phyloP scores from a whole-genome alignment of 2,329 filamentous ascomycete genomes.

The Fusarium equiseti region DNA sequence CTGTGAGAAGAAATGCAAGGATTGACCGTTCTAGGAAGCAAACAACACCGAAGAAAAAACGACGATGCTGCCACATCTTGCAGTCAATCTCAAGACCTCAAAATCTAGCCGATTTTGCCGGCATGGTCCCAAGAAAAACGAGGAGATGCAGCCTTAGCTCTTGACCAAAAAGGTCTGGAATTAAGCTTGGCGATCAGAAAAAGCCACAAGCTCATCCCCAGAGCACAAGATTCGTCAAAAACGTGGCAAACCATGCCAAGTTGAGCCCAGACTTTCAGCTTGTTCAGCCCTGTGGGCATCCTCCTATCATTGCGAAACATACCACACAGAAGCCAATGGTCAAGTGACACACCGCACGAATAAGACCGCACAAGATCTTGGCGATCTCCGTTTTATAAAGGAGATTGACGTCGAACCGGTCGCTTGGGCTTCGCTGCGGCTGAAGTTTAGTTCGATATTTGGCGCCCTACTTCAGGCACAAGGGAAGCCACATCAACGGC shows the following conservation, averaged over 20 bases:
- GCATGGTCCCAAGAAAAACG: accelerated
- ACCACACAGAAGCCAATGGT: background rate
- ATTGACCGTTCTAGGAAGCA: background rate
- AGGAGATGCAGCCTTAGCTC: background rate
- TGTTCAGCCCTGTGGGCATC: constrained; percentile 3
- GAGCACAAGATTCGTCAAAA: background rate
- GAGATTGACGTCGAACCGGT: constrained; percentile 5
- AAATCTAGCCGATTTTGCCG: accelerated
- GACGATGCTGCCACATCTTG: accelerated
- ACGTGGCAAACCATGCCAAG: background rate
- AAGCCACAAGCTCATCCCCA: constrained; percentile 22
- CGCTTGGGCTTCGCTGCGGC: constrained; percentile 8
- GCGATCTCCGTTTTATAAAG: constrained; percentile 18
- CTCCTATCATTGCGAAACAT: background rate
- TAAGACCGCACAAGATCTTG: background rate
- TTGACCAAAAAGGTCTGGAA: background rate
- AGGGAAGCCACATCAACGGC: background rate
- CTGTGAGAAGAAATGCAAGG: background rate
- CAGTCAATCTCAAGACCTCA: background rate
- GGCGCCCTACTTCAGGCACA: constrained; percentile 29
- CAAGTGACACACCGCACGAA: background rate
- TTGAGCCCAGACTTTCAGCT: constrained; percentile 1
- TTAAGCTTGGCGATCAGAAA: background rate
- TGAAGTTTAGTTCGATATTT: constrained; percentile 20
- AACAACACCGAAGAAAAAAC: accelerated